Base-by-base conservation (phyloP, 305 asterid species). In the Rubia tinctorum region DNA sequence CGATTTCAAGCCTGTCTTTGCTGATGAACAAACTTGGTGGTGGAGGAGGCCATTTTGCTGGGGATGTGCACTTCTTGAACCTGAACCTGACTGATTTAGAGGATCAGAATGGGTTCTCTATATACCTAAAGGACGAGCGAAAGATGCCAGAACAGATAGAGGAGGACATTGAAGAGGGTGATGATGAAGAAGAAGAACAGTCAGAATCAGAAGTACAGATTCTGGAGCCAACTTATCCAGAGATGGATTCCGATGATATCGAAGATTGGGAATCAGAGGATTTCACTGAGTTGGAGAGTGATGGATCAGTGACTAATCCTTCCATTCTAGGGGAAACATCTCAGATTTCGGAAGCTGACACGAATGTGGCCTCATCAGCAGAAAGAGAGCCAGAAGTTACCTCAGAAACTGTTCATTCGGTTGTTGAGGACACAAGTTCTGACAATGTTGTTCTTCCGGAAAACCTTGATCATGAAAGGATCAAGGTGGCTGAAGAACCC, bases 51-150 rank as follows among this genome's bases (percentile, higher is more conserved):
- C 59, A 78, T 66, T 72, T 62, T 17, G 65, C 45, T 56, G 80
- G 80, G 11, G 78, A 82, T 15, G 8, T 86, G 72, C 83, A 85
- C 69, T 95, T 80, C 76, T 45, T 75, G 78, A 89, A 92, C 86
- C 82, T 91, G 65, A 53, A 53, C 23, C 59, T 53, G 23, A 53
- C 91, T 78, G 79, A 79, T 72, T 70, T 82, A 55, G 82, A 76
- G 75, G 77, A 68, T 25, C 66, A 64, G 61, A 17, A 4, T 69
- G 68, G 74, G 76, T 71, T 71, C 45, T 76, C 71, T 10, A 80
- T 74, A 8, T 20, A 58, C 63, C 73, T 83, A 42, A 61, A 69
- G 44, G 62, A 69, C 8, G 63, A 3, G 59, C 59, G 7, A 53
- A 53, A 53, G 23, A 17, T 53, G 59, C 59, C 59, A 53, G 23